Evolutionary conservation across 768 basidiomycete genomes (phyloP), one percentile per base, ranked within the genome.

Genomic region (Podaxis sp.): DNA sequence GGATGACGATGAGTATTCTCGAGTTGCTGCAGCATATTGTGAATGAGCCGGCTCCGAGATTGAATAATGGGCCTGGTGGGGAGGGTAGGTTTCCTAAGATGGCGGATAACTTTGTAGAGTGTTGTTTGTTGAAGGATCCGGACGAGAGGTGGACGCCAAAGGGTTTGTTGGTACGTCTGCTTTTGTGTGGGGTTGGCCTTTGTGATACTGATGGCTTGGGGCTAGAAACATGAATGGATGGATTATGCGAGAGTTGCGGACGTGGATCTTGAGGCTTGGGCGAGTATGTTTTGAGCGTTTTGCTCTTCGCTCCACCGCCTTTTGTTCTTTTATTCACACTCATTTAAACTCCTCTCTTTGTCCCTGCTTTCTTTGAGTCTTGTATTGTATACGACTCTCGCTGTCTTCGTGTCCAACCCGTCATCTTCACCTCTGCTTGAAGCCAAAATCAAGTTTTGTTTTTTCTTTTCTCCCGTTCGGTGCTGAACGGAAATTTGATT

Each of bases 11-110:
- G 95, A 92, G 90, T 68, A 98, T 99, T 73, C 76, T 99, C 65
- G 97, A 99, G 76, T 73, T 99, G 55, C 76, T 99, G 63, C 97
- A 98, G 71, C 94, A 98, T 71, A 98, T 99, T 67, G 97, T 99
- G 55, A 98, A 98, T 70, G 97, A 98, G 76, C 94, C 96, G 61
- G 96, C 97, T 27, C 97, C 97, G 44, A 80, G 84, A 69, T 73
- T 99, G 65, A 88, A 87, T 10, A 85, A 87, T 1, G 59, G 59
- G 9, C 53, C 59, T 27, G 44, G 46, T 4, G 59, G 59, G 23
- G 87, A 90, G 61, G 88, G 88, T 37, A 81, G 79, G 46, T 83
- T 77, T 79, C 89, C 91, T 2, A 72, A 73, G 56, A 84, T 88
- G 69, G 90, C 91, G 23, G 91, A 93, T 66, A 78, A 78, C 53